Evolutionary conservation across 2,329 filamentous ascomycete genomes (phyloP), one percentile per base, ranked within the genome.

Genomic region (Colletotrichum orbiculare): DNA sequence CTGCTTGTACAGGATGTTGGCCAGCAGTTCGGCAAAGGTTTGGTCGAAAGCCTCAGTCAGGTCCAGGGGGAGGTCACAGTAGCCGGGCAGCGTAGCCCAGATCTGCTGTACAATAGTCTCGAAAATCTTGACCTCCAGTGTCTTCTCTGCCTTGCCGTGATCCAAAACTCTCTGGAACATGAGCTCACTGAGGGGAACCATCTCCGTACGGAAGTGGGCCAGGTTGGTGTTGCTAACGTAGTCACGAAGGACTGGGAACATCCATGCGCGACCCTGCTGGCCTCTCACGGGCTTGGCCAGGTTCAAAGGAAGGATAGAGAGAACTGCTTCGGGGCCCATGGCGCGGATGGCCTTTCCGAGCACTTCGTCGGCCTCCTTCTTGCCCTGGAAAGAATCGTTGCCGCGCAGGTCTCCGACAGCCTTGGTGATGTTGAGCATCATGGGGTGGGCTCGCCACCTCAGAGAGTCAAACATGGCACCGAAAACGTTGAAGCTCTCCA

Each of bases 81-180:
- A 99, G 1, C 96, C 96, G 0, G 96, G 95, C 13, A 99, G 85
- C 55, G 92, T 90, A 1, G 93, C 93, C 96, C 96, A 99, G 46
- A 95, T 94, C 75, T 99, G 96, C 70, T 96, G 91, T 8, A 99
- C 93, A 5, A 99, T 83, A 0, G 96, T 98, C 79, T 99, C 95
- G 75, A 96, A 99, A 64, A 99, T 96, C 83, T 99, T 99, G 74
- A 96, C 87, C 76, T 98, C 94, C 86, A 97, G 94, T 0, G 93
- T 96, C 83, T 97, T 97, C 74, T 95, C 92, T 12, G 88, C 89
- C 25, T 87, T 82, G 12, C 91, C 92, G 71, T 96, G 91, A 67
- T 97, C 91, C 50, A 97, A 82, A 6, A 98, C 92, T 69, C 87
- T 89, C 75, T 98, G 93, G 76, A 95, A 97, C 83, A 99, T 92